Evolutionary conservation across 1,284 basidiomycete species (phyloP).

Genomic region (Schizophyllum amplum): DNA sequence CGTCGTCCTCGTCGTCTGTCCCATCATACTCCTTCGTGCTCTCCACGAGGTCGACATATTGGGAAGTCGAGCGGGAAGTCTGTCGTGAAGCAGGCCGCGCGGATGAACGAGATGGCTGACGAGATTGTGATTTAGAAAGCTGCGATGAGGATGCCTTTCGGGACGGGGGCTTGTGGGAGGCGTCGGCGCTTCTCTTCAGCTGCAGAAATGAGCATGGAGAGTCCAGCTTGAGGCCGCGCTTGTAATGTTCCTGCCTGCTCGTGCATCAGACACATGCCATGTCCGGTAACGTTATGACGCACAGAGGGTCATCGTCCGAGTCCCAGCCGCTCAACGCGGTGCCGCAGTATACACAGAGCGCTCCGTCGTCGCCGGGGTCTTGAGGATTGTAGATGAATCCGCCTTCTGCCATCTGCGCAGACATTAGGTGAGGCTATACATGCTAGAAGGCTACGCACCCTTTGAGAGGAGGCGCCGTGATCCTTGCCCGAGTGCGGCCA

Average conservation of each 20-base stretch:
- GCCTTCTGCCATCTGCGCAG: slow-evolving; percentile 66
- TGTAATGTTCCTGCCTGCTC: slow-evolving; percentile 55
- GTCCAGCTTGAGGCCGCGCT: slow-evolving; percentile 41
- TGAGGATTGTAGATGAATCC: slow-evolving; percentile 75
- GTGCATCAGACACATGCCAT: not conserved
- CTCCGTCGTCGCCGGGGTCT: slow-evolving; percentile 58
- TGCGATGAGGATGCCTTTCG: slow-evolving; percentile 3
- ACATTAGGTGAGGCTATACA: not conserved
- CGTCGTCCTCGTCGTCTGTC: slow-evolving; percentile 10
- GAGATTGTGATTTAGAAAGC: slow-evolving; percentile 17
- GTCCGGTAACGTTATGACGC: slow-evolving; percentile 18
- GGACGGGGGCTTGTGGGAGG: slow-evolving; percentile 11
- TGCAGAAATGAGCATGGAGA: slow-evolving; percentile 46
- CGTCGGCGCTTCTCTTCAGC: slow-evolving; percentile 9
- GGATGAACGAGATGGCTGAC: slow-evolving; percentile 18
- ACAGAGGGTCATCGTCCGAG: slow-evolving; percentile 72
- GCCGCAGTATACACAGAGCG: slow-evolving; percentile 72
- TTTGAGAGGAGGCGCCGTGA: slow-evolving; percentile 63
- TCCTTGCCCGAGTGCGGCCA: slow-evolving; percentile 63
- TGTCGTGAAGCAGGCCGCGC: slow-evolving; percentile 18
- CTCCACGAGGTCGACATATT: slow-evolving; percentile 10
- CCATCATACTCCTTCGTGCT: slow-evolving; percentile 13
- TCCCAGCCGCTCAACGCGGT: slow-evolving; percentile 77
- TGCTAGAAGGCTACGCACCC: slow-evolving; percentile 33
- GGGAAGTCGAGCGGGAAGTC: slow-evolving; percentile 9